Base-by-base conservation (phyloP, 2,329 filamentous ascomycete species). In the Zalaria sp. region DNA sequence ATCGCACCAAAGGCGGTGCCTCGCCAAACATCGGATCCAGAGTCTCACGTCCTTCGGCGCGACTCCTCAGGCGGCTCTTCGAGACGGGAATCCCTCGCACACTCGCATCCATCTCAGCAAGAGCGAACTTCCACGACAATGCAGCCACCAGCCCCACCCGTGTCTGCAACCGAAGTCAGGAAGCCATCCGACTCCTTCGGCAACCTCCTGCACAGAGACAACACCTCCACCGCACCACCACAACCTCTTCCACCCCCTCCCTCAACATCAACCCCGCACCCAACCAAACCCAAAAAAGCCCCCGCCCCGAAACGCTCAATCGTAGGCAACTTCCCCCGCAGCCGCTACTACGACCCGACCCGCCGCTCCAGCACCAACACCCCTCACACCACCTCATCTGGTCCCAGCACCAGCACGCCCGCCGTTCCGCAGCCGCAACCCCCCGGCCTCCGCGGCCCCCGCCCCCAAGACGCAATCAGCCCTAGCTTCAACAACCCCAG, bases 401-500 rank as follows among this genome's bases (percentile, higher is more conserved):
- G 18, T 18, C 18, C 18, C 18, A 18, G 18, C 18, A 18, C 18
- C 18, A 18, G 18, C 18, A 18, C 18, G 18, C 18, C 18, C 18
- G 18, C 18, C 18, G 18, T 32, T n/a, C 29, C 29, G 29, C 29
- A 32, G n/a, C 29, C 29, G 29, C 29, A 32, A 32, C 7, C 29
- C 29, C 29, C 29, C 29, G 29, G 29, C n/a, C 29, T 32, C 29
- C 29, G 29, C 29, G 29, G 29, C n/a, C 29, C 29, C 29, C 7
- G 29, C 7, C 29, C 29, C 7, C 29, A 32, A 32, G 29, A 32
- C n/a, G 29, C 29, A 7, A 32, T 32, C n/a, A 7, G 7, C 7
- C 29, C 29, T 32, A 7, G 7, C 29, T 32, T 32, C 29, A 32
- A 32, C 29, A 35, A 43, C 41, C 46, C 31, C 48, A 51, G 65